A percentile compares a stretch with the other conserved stretches of the same genome.
phyloP scores from a whole-genome alignment of 371 early-diverging fungal species.

The Lichtheimia corymbifera region DNA sequence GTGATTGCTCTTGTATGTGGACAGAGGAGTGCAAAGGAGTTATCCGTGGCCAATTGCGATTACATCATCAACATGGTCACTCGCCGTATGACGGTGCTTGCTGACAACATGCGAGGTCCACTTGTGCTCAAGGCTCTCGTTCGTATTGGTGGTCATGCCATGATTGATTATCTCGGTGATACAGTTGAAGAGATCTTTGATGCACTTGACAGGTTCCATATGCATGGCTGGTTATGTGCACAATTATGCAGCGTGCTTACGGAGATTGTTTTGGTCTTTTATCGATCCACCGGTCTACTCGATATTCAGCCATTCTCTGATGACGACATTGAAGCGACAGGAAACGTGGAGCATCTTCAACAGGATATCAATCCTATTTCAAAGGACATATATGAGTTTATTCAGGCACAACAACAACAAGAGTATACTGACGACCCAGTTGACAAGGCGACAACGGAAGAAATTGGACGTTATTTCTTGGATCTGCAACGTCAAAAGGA shows the following conservation, averaged over 20 bases:
- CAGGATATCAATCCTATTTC: slow-evolving; percentile 14
- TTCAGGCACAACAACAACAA: slow-evolving; percentile 2
- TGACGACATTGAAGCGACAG: background rate
- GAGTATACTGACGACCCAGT: slow-evolving; percentile 4
- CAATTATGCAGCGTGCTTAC: slow-evolving; percentile 46
- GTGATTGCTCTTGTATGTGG: slow-evolving; percentile 36
- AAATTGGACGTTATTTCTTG: slow-evolving; percentile 49
- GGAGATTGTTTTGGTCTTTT: slow-evolving; percentile 35
- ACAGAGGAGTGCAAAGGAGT: slow-evolving; percentile 23
- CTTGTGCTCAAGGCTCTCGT: slow-evolving; percentile 60
- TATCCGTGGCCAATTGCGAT: slow-evolving; percentile 62
- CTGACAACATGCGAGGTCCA: slow-evolving; percentile 48
- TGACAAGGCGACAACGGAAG: slow-evolving; percentile 33
- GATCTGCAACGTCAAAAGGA: slow-evolving; percentile 34
- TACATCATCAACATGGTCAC: slow-evolving; percentile 64
- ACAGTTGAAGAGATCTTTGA: slow-evolving; percentile 62
- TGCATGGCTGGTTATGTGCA: slow-evolving; percentile 32
- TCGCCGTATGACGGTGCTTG: slow-evolving; percentile 44
- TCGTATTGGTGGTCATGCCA: slow-evolving; percentile 42
- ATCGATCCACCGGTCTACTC: background rate
- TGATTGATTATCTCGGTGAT: slow-evolving; percentile 57
- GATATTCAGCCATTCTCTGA: background rate
- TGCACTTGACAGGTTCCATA: slow-evolving; percentile 52
- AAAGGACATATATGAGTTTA: slow-evolving; percentile 26
- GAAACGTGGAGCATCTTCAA: background rate